Conservation (phyloP, 2,329 filamentous ascomycete genomes). For the Diplodia seriata region DNA sequence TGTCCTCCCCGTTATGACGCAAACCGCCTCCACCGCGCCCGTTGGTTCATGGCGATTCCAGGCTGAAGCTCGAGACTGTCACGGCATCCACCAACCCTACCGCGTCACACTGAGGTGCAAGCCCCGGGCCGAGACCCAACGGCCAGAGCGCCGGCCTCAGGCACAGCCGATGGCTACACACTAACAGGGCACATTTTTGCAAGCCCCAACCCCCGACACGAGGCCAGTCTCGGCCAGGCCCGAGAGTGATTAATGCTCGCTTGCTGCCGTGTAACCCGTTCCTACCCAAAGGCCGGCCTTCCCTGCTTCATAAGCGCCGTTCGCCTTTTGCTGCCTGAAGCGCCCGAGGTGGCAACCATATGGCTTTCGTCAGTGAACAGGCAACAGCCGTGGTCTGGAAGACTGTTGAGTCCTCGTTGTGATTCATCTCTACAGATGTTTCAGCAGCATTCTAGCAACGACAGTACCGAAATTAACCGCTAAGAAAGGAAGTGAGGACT, state of each 20-base stretch:
- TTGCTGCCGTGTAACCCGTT: background rate
- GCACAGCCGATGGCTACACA: constrained; percentile 11
- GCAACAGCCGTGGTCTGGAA: background rate
- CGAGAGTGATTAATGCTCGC: background rate
- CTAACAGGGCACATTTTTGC: background rate
- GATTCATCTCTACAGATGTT: background rate
- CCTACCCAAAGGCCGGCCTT: background rate
- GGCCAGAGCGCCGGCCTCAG: background rate
- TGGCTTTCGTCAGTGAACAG: background rate
- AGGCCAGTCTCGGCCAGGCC: background rate
- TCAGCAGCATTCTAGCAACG: background rate
- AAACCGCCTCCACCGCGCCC: constrained; percentile 10
- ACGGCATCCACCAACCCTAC: background rate
- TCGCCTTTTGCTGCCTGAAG: constrained; percentile 11
- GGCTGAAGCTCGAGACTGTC: background rate
- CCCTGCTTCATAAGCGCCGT: constrained; percentile 2
- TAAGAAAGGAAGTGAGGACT: background rate
- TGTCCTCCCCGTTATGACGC: constrained; percentile 7
- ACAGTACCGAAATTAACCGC: background rate
- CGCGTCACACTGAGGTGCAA: background rate
- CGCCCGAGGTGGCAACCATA: background rate
- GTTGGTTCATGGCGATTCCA: background rate
- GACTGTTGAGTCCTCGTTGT: background rate
- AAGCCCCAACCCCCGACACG: background rate
- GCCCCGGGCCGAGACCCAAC: background rate